These are phyloP conservation scores for Neonectria sp. DNA, from an alignment of 2,329 filamentous ascomycete genomes.

Conservation along the genomic window DNA sequence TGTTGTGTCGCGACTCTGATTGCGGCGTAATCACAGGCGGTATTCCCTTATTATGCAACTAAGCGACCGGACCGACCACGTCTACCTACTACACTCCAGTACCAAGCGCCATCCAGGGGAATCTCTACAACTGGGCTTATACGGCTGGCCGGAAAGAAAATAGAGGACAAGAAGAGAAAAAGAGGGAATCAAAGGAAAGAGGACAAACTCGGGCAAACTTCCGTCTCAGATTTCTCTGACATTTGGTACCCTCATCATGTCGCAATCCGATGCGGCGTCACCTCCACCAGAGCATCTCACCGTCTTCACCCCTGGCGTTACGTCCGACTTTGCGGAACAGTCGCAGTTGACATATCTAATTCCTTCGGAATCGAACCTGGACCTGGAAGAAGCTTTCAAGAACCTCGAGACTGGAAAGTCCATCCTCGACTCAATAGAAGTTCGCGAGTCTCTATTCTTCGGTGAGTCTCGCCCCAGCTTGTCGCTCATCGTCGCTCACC, in stretches of 20 bases:
- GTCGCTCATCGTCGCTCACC: conserved; percentile 51
- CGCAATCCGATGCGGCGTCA: conserved; percentile 40
- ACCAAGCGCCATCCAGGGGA: conserved; percentile 33
- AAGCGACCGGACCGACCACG: conserved; percentile 37
- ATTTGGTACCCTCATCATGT: conserved; percentile 32
- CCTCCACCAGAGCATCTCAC: conserved; percentile 38
- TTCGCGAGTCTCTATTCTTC: conserved; percentile 79
- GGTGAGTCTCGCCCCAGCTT: conserved; percentile 69
- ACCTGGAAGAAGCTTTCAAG: conserved; percentile 67
- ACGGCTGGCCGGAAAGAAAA: conserved; percentile 36
- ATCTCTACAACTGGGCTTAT: conserved; percentile 36
- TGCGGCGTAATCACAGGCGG: not conserved
- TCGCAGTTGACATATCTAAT: conserved; percentile 74
- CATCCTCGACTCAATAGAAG: conserved; percentile 71
- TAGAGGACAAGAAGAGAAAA: conserved; percentile 24
- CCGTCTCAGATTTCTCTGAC: not conserved
- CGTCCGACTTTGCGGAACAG: conserved; percentile 65
- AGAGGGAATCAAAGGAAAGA: conserved; percentile 9
- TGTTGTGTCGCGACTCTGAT: conserved; percentile 18
- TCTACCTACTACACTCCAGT: conserved; percentile 21
- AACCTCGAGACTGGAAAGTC: conserved; percentile 60
- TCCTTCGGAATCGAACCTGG: conserved; percentile 69
- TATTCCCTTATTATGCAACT: conserved; percentile 34
- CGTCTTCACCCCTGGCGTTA: conserved; percentile 45
- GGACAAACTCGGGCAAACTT: not conserved